Percentiles rank a stretch among this genome's conserved stretches.
Evolutionary conservation across 2,329 filamentous ascomycete genomes (phyloP).

Genomic region (Talaromyces sp.): DNA sequence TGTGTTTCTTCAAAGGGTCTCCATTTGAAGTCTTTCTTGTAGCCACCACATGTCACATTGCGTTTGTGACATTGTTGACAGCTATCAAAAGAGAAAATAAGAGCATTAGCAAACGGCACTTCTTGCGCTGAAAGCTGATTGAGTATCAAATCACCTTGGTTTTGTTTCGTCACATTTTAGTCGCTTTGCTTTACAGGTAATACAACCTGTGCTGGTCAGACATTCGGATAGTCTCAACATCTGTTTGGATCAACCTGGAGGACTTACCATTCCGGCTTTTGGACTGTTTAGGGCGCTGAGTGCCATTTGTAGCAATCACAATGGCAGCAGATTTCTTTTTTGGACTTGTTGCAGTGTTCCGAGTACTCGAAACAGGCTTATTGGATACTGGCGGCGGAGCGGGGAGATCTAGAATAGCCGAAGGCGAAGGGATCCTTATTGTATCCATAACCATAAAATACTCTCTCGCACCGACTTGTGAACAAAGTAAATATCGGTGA

Average conservation of each 20-base stretch:
- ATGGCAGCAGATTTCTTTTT: conserved; percentile 18
- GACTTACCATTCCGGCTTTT: conserved; percentile 71
- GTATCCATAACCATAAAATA: conserved; percentile 50
- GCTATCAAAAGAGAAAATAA: conserved; percentile 24
- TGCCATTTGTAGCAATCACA: conserved; percentile 6
- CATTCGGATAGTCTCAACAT: conserved; percentile 1
- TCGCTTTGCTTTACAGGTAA: conserved; percentile 69
- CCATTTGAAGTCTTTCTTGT: conserved; percentile 76
- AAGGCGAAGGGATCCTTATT: conserved; percentile 59
- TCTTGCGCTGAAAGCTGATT: background rate
- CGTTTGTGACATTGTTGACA: conserved; percentile 65
- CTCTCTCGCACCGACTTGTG: conserved; percentile 5
- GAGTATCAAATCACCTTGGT: conserved; percentile 35
- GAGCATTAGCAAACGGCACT: background rate
- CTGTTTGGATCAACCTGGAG: conserved; percentile 3
- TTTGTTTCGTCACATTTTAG: conserved; percentile 73
- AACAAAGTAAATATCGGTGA: conserved; percentile 12
- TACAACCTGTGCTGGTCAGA: conserved; percentile 54
- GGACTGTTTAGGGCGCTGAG: conserved; percentile 63
- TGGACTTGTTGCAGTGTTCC: conserved; percentile 23
- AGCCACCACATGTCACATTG: conserved; percentile 65
- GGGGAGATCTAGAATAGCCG: conserved; percentile 48
- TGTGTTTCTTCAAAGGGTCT: conserved; percentile 63
- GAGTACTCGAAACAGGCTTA: conserved; percentile 22
- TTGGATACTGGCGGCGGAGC: conserved; percentile 23